Percentiles rank a stretch among this genome's conserved stretches.
Conservation (phyloP, 192 early-diverging fungal species). For the Coemansia interrupta region DNA sequence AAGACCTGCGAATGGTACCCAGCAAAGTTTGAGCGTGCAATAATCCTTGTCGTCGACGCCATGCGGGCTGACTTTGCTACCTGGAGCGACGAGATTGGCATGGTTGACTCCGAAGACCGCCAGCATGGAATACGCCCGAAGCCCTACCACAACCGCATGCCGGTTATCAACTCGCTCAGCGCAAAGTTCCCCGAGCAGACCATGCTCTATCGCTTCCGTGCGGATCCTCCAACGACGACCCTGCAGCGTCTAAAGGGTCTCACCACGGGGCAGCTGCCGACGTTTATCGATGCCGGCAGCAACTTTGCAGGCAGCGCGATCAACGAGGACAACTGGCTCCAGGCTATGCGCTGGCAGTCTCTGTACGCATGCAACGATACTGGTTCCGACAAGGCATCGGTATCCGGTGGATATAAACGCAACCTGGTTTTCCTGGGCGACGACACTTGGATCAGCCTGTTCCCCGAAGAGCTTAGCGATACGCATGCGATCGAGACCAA, state of each 20-base stretch:
- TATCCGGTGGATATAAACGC: slow-evolving; percentile 18
- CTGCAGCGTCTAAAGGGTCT: slow-evolving; percentile 78
- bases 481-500: slow-evolving; percentile 16
- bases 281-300: slow-evolving; percentile 75
- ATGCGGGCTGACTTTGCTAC: slow-evolving; percentile 64
- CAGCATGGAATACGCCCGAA: slow-evolving; percentile 1
- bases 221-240: slow-evolving; percentile 78
- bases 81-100: slow-evolving; percentile 44
- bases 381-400: neutral
- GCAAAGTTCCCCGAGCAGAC: slow-evolving; percentile 54
- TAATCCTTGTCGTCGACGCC: slow-evolving; percentile 73
- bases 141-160: slow-evolving; percentile 46
- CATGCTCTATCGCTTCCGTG: slow-evolving; percentile 66
- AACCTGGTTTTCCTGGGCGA: slow-evolving; percentile 84
- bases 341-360: slow-evolving; percentile 51
- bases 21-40: slow-evolving; percentile 57
- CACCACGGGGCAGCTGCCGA: slow-evolving; percentile 76
- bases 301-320: slow-evolving; percentile 79
- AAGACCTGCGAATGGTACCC: slow-evolving; percentile 30
- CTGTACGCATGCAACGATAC: slow-evolving; percentile 4
- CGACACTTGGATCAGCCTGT: slow-evolving; percentile 92
- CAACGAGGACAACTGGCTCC: slow-evolving; percentile 75
- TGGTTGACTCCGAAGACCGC: neutral
- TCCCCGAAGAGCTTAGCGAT: slow-evolving; percentile 62
- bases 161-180: slow-evolving; percentile 53